Conservation (phyloP, 2,329 filamentous ascomycete genomes). For the Sporothrix pallida region DNA sequence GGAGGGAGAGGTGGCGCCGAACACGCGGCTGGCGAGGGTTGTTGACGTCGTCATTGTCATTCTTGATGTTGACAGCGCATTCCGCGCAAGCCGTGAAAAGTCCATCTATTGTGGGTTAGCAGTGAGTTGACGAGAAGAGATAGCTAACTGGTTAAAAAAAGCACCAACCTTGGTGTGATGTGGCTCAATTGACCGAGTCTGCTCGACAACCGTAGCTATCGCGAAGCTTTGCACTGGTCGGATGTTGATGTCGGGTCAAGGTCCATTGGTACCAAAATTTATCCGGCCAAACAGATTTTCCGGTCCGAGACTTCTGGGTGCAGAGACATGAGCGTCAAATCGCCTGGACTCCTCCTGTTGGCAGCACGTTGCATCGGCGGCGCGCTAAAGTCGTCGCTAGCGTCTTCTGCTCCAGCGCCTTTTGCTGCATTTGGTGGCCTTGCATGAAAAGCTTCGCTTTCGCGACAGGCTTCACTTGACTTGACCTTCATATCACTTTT, state of each 20-base stretch:
- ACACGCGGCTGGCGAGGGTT: background rate
- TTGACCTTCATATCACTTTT: background rate
- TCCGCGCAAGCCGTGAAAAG: conserved; percentile 29
- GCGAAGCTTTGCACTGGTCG: background rate
- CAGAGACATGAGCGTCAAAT: no score
- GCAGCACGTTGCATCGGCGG: background rate
- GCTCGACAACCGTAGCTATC: background rate
- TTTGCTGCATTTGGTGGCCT: background rate
- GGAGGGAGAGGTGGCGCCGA: background rate
- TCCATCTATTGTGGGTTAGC: conserved; percentile 25
- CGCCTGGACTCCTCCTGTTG: no score
- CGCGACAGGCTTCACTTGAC: conserved; percentile 13
- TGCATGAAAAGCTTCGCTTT: conserved; percentile 21
- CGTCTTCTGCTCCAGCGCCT: background rate
- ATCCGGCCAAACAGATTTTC: conserved; percentile 33
- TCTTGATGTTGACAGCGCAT: conserved; percentile 26
- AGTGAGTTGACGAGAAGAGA: background rate
- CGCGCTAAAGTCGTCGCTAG: background rate
- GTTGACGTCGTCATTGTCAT: background rate
- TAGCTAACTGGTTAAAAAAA: background rate
- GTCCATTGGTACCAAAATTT: conserved; percentile 20
- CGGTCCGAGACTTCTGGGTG: conserved; percentile 6
- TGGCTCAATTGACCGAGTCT: no score
- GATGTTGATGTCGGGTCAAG: background rate
- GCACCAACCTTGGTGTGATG: background rate